phyloP scores from a whole-genome alignment of 345 rosid species.

The Rhodamnia argentea region DNA sequence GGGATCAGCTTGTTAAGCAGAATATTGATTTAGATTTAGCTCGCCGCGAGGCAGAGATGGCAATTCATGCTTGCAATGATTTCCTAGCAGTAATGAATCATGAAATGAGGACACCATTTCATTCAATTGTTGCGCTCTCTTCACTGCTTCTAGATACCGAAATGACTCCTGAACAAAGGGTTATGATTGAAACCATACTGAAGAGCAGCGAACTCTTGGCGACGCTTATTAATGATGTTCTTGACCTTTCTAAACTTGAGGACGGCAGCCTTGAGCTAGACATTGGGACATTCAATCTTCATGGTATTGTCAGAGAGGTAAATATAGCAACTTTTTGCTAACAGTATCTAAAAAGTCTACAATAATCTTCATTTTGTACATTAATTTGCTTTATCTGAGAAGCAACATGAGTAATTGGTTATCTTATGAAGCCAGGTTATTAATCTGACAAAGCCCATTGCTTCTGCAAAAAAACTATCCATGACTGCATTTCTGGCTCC shows the following conservation, averaged over 20 bases:
- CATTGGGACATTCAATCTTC: constrained; percentile 52
- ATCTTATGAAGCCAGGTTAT: constrained; percentile 36
- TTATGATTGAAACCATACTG: constrained; percentile 76
- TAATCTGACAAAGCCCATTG: constrained; percentile 66
- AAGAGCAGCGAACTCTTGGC: constrained; percentile 91
- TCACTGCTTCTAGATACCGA: constrained; percentile 87
- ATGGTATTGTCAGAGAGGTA: constrained; percentile 66
- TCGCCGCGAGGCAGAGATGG: constrained; percentile 84
- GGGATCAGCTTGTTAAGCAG: constrained; percentile 76
- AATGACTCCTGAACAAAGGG: constrained; percentile 68
- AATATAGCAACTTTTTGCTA: background rate
- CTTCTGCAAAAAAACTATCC: constrained; percentile 67
- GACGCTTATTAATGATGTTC: constrained; percentile 76
- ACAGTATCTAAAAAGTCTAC: background rate
- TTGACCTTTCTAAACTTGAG: constrained; percentile 88
- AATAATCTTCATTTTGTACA: background rate
- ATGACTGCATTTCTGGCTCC: constrained; percentile 51
- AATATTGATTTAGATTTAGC: constrained; percentile 73
- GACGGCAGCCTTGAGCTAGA: constrained; percentile 85
- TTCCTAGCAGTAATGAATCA: constrained; percentile 96
- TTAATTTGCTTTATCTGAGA: background rate
- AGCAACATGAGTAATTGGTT: background rate
- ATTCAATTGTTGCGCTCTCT: constrained; percentile 77
- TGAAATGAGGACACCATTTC: constrained; percentile 95
- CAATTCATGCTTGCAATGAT: constrained; percentile 89